Conservation (phyloP, 108 stramenopile genomes). For the Skeletonema menzelii region DNA sequence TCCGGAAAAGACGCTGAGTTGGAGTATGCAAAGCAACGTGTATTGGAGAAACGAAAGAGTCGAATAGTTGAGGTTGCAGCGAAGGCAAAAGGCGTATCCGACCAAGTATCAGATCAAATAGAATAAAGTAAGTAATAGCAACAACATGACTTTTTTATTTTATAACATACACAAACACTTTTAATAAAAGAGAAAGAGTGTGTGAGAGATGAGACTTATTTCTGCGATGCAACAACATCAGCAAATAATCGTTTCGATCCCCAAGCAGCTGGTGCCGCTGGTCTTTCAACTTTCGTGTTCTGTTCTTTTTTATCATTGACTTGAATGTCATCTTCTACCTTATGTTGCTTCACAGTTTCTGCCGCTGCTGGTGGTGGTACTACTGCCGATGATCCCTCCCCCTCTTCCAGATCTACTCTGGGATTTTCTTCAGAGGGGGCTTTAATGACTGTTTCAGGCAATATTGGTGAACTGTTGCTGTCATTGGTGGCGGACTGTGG, state of each 20-base stretch:
- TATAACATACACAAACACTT: background rate
- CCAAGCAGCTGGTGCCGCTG: constrained; percentile 28
- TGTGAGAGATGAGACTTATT: background rate
- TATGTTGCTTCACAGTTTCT: background rate
- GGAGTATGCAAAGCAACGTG: constrained; percentile 20
- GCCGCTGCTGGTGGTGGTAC: background rate
- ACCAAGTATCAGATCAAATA: background rate
- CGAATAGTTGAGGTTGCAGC: constrained; percentile 3
- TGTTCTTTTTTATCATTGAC: background rate
- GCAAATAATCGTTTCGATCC: constrained; percentile 39
- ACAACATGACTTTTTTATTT: background rate
- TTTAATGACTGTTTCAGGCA: background rate
- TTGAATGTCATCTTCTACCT: background rate
- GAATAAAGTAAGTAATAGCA: constrained; percentile 1
- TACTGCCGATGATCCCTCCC: background rate
- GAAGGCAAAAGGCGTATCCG: background rate
- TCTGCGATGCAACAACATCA: constrained; percentile 23
- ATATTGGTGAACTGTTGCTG: background rate
- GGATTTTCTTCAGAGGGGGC: background rate
- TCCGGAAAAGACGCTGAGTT: constrained; percentile 16
- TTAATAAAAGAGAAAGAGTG: background rate
- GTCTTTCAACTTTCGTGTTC: background rate
- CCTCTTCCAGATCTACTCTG: background rate
- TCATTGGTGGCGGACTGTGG: background rate
- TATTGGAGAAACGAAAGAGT: constrained; percentile 13